These are phyloP conservation scores for Brassica rapa DNA, from an alignment of 345 rosid species.

Conservation along the genomic window DNA sequence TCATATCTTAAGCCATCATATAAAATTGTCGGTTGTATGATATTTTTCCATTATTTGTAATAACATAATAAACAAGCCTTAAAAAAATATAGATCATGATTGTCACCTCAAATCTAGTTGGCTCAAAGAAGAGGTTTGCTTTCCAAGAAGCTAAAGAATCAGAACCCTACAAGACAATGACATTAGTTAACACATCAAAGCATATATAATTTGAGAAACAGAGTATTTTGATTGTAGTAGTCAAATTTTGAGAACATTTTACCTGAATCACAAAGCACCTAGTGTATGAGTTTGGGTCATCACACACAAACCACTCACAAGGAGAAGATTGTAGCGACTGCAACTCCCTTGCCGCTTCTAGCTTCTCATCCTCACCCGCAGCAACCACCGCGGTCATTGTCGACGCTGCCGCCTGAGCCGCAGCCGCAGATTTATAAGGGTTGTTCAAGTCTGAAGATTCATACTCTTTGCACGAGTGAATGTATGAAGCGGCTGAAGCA, in stretches of 20 bases:
- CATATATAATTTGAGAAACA: background rate
- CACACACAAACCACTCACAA: conserved; percentile 92
- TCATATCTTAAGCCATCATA: too few relatives aligned
- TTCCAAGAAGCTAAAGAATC: conserved; percentile 92
- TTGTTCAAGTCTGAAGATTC: conserved; percentile 32
- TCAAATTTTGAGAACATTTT: background rate
- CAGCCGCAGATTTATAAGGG: conserved; percentile 66
- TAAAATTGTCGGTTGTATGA: too few relatives aligned
- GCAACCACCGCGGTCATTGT: conserved; percentile 87
- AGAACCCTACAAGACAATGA: conserved; percentile 60
- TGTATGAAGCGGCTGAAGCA: conserved; percentile 87
- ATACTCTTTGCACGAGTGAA: conserved; percentile 58
- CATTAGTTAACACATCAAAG: background rate
- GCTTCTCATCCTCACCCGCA: conserved; percentile 83
- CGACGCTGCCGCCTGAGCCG: conserved; percentile 77
- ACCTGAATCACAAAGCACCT: conserved; percentile 92
- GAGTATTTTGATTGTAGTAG: background rate
- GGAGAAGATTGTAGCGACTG: conserved; percentile 85
- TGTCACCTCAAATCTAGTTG: conserved; percentile 64
- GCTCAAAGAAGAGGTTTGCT: conserved; percentile 91
- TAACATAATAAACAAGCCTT: too few relatives aligned
- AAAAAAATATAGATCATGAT: too few relatives aligned
- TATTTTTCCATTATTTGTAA: too few relatives aligned
- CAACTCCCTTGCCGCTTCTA: conserved; percentile 68
- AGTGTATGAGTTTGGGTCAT: conserved; percentile 65